Percentiles rank a stretch among this genome's conserved stretches.
Evolutionary conservation across 2,329 filamentous ascomycete species (phyloP).

Genomic region (Lasiodiplodia hormozganensis): DNA sequence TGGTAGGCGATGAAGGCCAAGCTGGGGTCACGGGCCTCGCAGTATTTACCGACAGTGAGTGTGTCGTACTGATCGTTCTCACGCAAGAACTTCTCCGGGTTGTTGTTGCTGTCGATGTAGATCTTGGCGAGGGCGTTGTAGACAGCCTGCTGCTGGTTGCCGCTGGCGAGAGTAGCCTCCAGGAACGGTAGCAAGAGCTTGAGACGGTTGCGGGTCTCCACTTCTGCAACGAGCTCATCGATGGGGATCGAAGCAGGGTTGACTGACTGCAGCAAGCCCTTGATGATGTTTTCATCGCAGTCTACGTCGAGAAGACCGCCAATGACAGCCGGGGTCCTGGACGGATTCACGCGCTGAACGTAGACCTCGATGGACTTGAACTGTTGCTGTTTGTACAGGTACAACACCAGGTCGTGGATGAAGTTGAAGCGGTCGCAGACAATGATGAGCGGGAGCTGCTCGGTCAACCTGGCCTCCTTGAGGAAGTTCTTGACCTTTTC

Average conservation of each 20-base stretch:
- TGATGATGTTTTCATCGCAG: constrained; percentile 96
- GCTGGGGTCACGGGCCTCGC: constrained; percentile 97
- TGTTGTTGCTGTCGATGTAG: constrained; percentile 98
- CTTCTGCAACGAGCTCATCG: constrained; percentile 89
- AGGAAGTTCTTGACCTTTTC: constrained; percentile 99
- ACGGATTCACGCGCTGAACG: constrained; percentile 94
- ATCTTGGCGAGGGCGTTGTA: constrained; percentile 99
- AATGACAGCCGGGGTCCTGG: constrained; percentile 88
- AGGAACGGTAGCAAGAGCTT: constrained; percentile 97
- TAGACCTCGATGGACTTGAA: constrained; percentile 99
- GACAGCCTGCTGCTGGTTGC: constrained; percentile 95
- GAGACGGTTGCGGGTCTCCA: constrained; percentile 93
- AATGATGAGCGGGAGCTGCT: constrained; percentile 96
- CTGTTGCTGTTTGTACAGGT: constrained; percentile 98
- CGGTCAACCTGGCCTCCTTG: constrained; percentile 90
- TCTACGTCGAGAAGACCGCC: constrained; percentile 95
- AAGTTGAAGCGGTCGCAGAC: constrained; percentile 99
- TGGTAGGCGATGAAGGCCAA: constrained; percentile 92
- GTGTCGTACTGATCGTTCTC: constrained; percentile 98
- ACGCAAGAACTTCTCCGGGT: constrained; percentile 95
- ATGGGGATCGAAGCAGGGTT: constrained; percentile 87
- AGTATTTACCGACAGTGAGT: constrained; percentile 92
- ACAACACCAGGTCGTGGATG: constrained; percentile 93
- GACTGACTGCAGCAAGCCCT: constrained; percentile 84
- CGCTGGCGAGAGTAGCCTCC: constrained; percentile 84